These are phyloP conservation scores for Fusarium sambucinum DNA, from an alignment of 2,329 filamentous ascomycete species.

Conservation along the genomic window DNA sequence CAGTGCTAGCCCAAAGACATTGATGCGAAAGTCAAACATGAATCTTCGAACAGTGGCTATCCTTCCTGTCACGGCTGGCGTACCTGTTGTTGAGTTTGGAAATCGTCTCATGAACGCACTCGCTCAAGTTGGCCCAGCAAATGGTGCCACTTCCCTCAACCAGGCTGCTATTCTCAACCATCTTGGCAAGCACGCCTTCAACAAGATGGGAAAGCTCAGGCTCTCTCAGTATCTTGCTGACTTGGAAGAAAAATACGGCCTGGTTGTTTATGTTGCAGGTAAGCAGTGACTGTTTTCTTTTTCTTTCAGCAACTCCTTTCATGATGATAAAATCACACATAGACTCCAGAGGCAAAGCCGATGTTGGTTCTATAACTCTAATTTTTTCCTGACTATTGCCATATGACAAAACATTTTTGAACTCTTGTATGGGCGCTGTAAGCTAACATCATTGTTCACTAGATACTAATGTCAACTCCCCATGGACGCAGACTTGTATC, in stretches of 20 bases:
- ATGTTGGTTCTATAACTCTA: conserved; percentile 71
- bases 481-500: conserved; percentile 98
- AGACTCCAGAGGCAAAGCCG: conserved; percentile 62
- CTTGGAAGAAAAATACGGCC: conserved; percentile 94
- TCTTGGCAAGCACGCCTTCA: conserved; percentile 95
- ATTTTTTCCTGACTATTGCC: conserved; percentile 72
- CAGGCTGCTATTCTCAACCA: conserved; percentile 95
- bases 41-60: conserved; percentile 95
- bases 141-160: conserved; percentile 91
- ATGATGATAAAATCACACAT: conserved; percentile 65
- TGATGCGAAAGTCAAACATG: conserved; percentile 82
- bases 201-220: conserved; percentile 95
- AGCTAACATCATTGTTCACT: conserved; percentile 49
- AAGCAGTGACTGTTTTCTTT: conserved; percentile 50
- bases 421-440: conserved; percentile 1
- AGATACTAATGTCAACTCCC: conserved; percentile 97
- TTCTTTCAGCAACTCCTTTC: conserved; percentile 10
- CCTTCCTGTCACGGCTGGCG: conserved; percentile 88
- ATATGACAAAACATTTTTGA: conserved; percentile 10
- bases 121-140: conserved; percentile 87
- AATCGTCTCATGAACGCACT: conserved; percentile 88
- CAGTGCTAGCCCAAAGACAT: conserved; percentile 64
- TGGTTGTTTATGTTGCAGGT: conserved; percentile 93
- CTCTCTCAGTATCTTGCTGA: conserved; percentile 96
- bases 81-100: conserved; percentile 96